A percentile compares a stretch with the other conserved stretches of the same genome.
Evolutionary conservation across 2,329 filamentous ascomycete genomes (phyloP).

Genomic region (Fusarium denticulatum): DNA sequence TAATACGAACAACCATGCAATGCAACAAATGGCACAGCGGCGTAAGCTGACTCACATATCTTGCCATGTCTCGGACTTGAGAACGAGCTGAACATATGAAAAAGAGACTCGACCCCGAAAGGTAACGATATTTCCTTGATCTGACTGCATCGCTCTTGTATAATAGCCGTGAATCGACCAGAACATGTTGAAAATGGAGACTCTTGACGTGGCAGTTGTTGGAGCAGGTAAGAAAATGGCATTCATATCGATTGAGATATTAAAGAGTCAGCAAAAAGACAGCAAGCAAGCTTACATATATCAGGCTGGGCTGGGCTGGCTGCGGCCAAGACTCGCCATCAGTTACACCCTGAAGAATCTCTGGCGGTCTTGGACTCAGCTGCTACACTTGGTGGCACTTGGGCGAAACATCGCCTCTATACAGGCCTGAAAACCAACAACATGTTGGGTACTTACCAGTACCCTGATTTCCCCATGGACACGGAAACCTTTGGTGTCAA

Average conservation of each 20-base stretch:
- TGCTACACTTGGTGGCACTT: slow-evolving; percentile 72
- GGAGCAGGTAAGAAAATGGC: slow-evolving; percentile 60
- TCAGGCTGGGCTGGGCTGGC: slow-evolving; percentile 63
- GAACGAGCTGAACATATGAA: not conserved
- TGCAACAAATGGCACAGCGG: not conserved
- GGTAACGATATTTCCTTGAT: not conserved
- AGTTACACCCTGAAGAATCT: slow-evolving; percentile 65
- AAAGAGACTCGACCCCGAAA: not conserved
- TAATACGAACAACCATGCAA: not conserved
- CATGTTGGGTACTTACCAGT: slow-evolving; percentile 77
- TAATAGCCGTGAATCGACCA: not conserved
- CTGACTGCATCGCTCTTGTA: not conserved
- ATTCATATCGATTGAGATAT: not conserved
- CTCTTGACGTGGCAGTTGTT: slow-evolving; percentile 58
- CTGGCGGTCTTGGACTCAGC: slow-evolving; percentile 68
- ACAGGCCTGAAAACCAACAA: slow-evolving; percentile 79
- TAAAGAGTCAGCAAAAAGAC: not conserved
- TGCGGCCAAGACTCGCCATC: slow-evolving; percentile 69
- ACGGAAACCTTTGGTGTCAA: slow-evolving; percentile 60
- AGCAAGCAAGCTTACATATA: slow-evolving; percentile 3
- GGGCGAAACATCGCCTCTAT: slow-evolving; percentile 74
- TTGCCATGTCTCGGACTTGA: not conserved
- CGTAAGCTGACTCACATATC: slow-evolving; percentile 1
- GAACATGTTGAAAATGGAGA: slow-evolving; percentile 49
- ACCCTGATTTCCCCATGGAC: slow-evolving; percentile 77